These are phyloP conservation scores for Achlya hypogyna DNA, from an alignment of 352 stramenopile genomes.

Conservation along the genomic window DNA sequence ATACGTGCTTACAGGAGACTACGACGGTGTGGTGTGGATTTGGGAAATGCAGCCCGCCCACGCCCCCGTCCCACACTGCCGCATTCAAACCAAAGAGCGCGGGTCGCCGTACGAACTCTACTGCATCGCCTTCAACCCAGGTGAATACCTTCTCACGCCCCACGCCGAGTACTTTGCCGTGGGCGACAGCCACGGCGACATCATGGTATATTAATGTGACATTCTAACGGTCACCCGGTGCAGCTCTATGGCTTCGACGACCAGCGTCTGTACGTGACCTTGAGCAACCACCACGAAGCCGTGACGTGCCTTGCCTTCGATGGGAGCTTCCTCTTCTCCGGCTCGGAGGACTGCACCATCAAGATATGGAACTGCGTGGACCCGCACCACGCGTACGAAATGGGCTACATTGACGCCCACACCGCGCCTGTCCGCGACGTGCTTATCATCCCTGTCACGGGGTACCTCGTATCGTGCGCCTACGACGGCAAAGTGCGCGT, in stretches of 20 bases:
- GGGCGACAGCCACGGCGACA: constrained; percentile 41
- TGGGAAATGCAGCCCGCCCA: constrained; percentile 34
- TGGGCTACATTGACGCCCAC: constrained; percentile 38
- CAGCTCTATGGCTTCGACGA: constrained; percentile 54
- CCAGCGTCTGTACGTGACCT: constrained; percentile 30
- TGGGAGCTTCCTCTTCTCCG: constrained; percentile 67
- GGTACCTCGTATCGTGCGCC: constrained; percentile 36
- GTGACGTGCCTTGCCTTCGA: constrained; percentile 45
- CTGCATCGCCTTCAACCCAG: constrained; percentile 42
- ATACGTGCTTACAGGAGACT: constrained; percentile 42
- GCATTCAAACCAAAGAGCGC: constrained; percentile 16
- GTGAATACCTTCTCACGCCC: constrained; percentile 29
- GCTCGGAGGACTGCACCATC: constrained; percentile 52
- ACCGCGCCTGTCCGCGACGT: constrained; percentile 43
- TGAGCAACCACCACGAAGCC: constrained; percentile 46
- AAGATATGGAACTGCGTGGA: constrained; percentile 60
- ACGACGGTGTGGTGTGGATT: constrained; percentile 37
- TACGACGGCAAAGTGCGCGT: constrained; percentile 46
- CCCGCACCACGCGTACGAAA: constrained; percentile 38
- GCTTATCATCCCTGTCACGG: constrained; percentile 30
- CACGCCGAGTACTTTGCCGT: constrained; percentile 46
- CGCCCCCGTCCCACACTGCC: not conserved
- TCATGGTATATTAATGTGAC: constrained; percentile 27
- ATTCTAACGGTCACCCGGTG: not conserved
- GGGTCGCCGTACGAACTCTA: constrained; percentile 38